Evolutionary conservation across 2,329 filamentous ascomycete species (phyloP).

Genomic region (Penicillium palitans): DNA sequence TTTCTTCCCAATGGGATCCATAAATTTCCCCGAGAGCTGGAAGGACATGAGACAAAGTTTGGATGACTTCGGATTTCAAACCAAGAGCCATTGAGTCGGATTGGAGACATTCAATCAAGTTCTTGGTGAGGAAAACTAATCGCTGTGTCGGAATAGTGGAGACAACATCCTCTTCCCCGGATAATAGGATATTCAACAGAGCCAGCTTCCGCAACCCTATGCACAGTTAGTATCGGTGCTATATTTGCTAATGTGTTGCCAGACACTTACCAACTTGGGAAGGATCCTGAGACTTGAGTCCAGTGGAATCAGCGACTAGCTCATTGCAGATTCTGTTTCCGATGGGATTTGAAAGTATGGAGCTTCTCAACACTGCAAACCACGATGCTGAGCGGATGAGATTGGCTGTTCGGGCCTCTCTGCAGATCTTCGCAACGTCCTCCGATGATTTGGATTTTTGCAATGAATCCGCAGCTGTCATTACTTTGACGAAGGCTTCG

Average conservation of each 20-base stretch:
- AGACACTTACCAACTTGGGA: slow-evolving; percentile 42
- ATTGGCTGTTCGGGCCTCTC: slow-evolving; percentile 42
- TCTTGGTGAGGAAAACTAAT: slow-evolving; percentile 78
- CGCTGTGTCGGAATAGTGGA: slow-evolving; percentile 59
- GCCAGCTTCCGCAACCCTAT: slow-evolving; percentile 52
- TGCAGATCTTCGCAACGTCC: slow-evolving; percentile 37
- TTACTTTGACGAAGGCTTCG: slow-evolving; percentile 43
- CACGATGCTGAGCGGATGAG: slow-evolving; percentile 50
- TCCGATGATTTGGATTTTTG: slow-evolving; percentile 31
- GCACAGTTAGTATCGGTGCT: slow-evolving; percentile 14
- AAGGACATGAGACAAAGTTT: slow-evolving; percentile 58
- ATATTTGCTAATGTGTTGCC: background rate
- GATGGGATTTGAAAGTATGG: slow-evolving; percentile 49
- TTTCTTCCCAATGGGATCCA: slow-evolving; percentile 78
- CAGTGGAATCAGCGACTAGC: slow-evolving; percentile 60
- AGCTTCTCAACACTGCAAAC: slow-evolving; percentile 51
- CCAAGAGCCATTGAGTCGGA: slow-evolving; percentile 53
- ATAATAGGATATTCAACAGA: slow-evolving; percentile 56
- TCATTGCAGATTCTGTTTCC: slow-evolving; percentile 60
- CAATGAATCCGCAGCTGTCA: slow-evolving; percentile 34
- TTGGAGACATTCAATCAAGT: slow-evolving; percentile 71
- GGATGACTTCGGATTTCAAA: slow-evolving; percentile 43
- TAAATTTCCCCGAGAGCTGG: slow-evolving; percentile 79
- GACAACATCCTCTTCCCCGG: slow-evolving; percentile 50
- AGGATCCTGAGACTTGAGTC: slow-evolving; percentile 48